A percentile compares a stretch with the other conserved stretches of the same genome.
Evolutionary conservation across 2,329 filamentous ascomycete genomes (phyloP).

Genomic region (Arthrobotrys entomopaga): DNA sequence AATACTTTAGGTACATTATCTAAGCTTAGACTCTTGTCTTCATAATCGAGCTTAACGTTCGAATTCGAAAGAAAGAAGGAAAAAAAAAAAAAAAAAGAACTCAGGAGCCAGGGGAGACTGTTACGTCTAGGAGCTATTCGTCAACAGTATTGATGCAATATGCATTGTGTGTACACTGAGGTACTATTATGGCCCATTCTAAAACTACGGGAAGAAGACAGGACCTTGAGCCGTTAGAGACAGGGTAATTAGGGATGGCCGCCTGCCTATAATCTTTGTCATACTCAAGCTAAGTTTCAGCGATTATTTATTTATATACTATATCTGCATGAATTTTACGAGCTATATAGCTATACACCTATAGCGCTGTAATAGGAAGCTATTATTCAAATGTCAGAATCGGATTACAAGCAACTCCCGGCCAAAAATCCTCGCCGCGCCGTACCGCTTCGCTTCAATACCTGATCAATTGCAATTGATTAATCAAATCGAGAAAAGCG

Average conservation of each 20-base stretch:
- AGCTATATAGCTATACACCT: background rate
- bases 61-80: conserved; percentile 2
- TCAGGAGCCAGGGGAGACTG: conserved; percentile 7
- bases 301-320: background rate
- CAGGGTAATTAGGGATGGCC: background rate
- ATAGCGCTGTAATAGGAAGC: no score
- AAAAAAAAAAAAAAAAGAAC: conserved; percentile 1
- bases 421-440: no score
- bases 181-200: conserved; percentile 31
- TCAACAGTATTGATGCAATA: conserved; percentile 25
- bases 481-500: no score
- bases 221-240: background rate
- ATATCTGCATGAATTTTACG: conserved; percentile 4
- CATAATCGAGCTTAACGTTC: no score
- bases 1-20: no score
- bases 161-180: conserved; percentile 18
- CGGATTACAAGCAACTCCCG: no score
- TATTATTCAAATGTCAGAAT: no score
- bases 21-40: background rate
- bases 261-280: background rate
- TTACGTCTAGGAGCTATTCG: conserved; percentile 4
- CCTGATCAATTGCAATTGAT: no score
- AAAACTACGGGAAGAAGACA: conserved; percentile 7
- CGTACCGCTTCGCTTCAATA: no score
- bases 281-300: conserved; percentile 9